These are phyloP conservation scores for Pythium periplocum DNA, from an alignment of 352 stramenopile species.

Conservation along the genomic window DNA sequence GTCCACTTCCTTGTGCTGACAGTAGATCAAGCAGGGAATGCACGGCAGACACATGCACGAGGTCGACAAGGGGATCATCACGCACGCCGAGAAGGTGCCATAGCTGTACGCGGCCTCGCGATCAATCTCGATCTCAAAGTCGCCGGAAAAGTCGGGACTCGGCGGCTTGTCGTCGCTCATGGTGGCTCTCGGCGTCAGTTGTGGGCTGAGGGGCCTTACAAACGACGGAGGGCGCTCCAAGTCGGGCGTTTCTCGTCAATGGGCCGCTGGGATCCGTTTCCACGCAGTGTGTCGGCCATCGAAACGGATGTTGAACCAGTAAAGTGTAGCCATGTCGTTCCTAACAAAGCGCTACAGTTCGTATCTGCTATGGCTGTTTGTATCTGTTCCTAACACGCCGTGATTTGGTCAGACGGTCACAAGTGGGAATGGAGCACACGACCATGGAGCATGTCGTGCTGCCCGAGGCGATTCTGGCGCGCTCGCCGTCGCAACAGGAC, in stretches of 20 bases:
- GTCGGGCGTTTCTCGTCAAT: too few relatives aligned
- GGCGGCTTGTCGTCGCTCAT: too few relatives aligned
- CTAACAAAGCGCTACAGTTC: too few relatives aligned
- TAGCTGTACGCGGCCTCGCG: not conserved
- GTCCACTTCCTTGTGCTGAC: constrained; percentile 12
- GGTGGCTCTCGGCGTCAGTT: too few relatives aligned
- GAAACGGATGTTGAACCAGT: too few relatives aligned
- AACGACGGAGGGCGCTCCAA: too few relatives aligned
- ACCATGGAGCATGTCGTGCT: constrained; percentile 35
- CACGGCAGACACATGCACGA: constrained; percentile 9
- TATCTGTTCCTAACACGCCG: constrained; percentile 8
- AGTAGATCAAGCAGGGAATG: constrained; percentile 10
- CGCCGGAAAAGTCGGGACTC: too few relatives aligned
- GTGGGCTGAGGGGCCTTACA: too few relatives aligned
- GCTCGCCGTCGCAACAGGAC: constrained; percentile 47
- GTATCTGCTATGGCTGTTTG: too few relatives aligned
- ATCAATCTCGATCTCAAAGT: constrained; percentile 7
- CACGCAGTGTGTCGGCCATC: too few relatives aligned
- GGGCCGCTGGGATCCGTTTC: too few relatives aligned
- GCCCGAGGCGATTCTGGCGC: constrained; percentile 26
- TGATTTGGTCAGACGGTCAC: not conserved
- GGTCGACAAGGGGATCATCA: constrained; percentile 1
- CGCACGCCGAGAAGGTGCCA: constrained; percentile 5
- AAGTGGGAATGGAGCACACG: not conserved
- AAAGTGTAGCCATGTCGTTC: too few relatives aligned